These are phyloP conservation scores for Ceratocystis ficicola DNA, from an alignment of 2,329 filamentous ascomycete genomes.

Conservation along the genomic window DNA sequence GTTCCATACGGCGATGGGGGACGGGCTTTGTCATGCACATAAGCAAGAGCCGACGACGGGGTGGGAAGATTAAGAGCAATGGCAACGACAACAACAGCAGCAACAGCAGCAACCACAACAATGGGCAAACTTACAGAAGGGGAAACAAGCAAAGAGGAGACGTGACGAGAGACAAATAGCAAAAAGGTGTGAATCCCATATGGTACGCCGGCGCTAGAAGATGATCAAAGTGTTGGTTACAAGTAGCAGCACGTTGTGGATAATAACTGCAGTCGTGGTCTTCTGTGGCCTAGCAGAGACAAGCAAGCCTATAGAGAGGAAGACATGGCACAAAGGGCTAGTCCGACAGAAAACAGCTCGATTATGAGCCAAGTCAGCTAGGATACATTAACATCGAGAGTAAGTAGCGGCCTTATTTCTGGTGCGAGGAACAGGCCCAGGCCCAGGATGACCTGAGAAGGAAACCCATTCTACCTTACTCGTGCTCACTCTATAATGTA, in stretches of 20 bases:
- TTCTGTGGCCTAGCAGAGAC: background rate
- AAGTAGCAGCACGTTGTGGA: background rate
- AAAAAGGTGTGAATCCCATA: background rate
- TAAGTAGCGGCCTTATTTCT: background rate
- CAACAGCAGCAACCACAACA: background rate
- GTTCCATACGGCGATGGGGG: no score
- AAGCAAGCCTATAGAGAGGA: background rate
- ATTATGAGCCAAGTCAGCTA: background rate
- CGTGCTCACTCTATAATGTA: background rate
- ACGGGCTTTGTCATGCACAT: background rate
- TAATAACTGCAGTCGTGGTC: background rate
- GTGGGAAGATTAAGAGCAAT: background rate
- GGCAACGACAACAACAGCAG: background rate
- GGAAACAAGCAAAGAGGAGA: background rate
- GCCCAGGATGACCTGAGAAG: background rate
- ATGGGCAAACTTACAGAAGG: background rate
- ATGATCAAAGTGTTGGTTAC: constrained; percentile 6
- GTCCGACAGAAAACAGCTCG: background rate
- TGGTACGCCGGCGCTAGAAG: background rate
- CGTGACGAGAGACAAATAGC: background rate
- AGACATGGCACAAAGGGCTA: background rate
- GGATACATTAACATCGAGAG: background rate
- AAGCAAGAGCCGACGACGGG: background rate
- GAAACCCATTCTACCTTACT: background rate
- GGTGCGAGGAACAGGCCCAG: background rate